These are phyloP conservation scores for Pythium vanterpoolii DNA, from an alignment of 352 stramenopile genomes.

Conservation along the genomic window DNA sequence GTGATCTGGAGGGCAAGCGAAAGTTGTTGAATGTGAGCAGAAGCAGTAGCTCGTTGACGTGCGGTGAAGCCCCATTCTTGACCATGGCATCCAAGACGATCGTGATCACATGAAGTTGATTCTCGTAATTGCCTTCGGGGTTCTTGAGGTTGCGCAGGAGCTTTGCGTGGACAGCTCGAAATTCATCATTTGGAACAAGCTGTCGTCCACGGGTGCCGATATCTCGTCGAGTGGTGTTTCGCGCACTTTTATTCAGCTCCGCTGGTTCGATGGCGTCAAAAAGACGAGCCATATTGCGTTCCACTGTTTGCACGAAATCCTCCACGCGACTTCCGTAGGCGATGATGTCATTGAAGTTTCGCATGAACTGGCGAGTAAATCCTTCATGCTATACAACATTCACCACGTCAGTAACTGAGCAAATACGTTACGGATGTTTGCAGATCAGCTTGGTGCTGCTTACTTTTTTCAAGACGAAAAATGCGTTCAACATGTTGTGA, in stretches of 20 bases:
- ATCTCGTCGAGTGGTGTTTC: not conserved
- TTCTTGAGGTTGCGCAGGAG: conserved; percentile 36
- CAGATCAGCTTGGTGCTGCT: not conserved
- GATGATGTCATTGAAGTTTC: conserved; percentile 74
- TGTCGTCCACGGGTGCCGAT: not conserved
- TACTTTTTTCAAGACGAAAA: conserved; percentile 77
- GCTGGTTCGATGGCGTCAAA: conserved; percentile 21
- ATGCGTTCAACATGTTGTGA: conserved; percentile 55
- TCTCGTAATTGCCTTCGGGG: conserved; percentile 52
- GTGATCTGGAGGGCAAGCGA: conserved; percentile 25
- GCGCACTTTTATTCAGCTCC: not conserved
- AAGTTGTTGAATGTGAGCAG: conserved; percentile 81
- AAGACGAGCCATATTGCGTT: conserved; percentile 39
- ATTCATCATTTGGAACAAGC: conserved; percentile 11
- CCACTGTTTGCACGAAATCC: conserved; percentile 44
- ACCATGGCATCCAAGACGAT: conserved; percentile 73
- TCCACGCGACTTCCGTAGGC: conserved; percentile 52
- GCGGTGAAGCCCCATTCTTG: conserved; percentile 60
- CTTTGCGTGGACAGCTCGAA: conserved; percentile 9
- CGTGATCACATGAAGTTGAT: conserved; percentile 63
- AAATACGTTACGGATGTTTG: not conserved
- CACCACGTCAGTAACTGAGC: conserved; percentile 1
- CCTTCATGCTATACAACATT: conserved; percentile 37
- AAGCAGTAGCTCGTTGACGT: conserved; percentile 63
- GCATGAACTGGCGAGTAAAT: conserved; percentile 68